These are phyloP conservation scores for Puccinia novopanici DNA, from an alignment of 1,284 basidiomycete genomes.

Conservation along the genomic window DNA sequence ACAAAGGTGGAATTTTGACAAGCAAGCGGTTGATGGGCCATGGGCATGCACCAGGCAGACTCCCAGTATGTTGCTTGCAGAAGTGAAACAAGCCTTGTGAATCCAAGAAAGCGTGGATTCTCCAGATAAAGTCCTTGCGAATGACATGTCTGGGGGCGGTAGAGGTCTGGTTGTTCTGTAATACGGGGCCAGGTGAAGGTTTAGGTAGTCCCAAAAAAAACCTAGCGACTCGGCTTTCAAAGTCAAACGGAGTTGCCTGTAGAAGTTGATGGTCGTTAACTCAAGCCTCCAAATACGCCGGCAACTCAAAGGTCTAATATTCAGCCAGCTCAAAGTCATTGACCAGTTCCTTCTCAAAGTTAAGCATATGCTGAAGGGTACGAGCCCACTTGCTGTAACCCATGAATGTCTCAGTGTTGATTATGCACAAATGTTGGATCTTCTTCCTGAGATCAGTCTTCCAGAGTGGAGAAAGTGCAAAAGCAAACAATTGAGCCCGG, in stretches of 20 bases:
- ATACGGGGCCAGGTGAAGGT: too few species aligned
- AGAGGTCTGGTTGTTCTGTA: too few species aligned
- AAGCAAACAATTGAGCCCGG: not conserved
- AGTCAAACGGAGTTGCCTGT: not conserved
- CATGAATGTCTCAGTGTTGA: not conserved
- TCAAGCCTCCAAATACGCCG: not conserved
- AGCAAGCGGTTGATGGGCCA: too few species aligned
- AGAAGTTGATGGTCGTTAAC: not conserved
- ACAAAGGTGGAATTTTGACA: not conserved
- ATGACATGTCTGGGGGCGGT: not conserved
- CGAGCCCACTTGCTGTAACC: slow-evolving; percentile 16
- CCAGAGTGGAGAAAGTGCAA: not conserved
- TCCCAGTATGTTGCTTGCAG: not conserved
- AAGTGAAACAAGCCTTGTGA: too few species aligned
- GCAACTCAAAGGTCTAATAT: not conserved
- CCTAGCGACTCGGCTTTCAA: not conserved
- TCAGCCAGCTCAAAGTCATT: slow-evolving; percentile 5
- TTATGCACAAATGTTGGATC: too few species aligned
- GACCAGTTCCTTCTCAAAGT: slow-evolving; percentile 2
- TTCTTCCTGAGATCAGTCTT: too few species aligned
- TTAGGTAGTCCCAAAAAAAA: not conserved
- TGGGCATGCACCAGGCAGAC: too few species aligned
- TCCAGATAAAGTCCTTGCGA: not conserved
- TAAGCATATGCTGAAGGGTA: not conserved
- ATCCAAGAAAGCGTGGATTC: too few species aligned